Base-by-base conservation (phyloP, 2,329 filamentous ascomycete species). In the Xylaria hypoxylon region DNA sequence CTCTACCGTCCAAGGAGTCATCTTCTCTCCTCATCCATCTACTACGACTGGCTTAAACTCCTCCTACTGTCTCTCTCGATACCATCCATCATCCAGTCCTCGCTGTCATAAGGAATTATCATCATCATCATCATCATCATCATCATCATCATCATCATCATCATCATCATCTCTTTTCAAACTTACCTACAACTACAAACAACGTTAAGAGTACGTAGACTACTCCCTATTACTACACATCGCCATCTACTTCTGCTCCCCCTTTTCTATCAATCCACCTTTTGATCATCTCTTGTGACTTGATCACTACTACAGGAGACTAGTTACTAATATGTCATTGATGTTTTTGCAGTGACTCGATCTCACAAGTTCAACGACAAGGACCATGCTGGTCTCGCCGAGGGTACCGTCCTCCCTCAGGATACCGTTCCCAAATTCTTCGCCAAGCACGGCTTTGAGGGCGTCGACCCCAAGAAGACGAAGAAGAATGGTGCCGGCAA, bases 401-500 rank as follows among this genome's bases (percentile, higher is more conserved):
- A 96, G 75, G 92, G 91, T 78, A 89, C 88, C 64, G 89, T 88
- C 68, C 80, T 85, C 58, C 84, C 88, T 62, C 86, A 91, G 71
- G 91, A 96, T 73, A 87, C 91, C 75, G 83, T 97, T 31, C 95
- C 96, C 77, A 93, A 94, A 77, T 98, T 92, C 88, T 98, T 98
- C 80, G 93, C 89, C 80, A 97, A 97, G 84, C 83, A 88, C 67
- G 95, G 95, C 72, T 90, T 91, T 77, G 84, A 89, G 75, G 94
- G 94, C 77, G 85, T 86, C 73, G 92, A 97, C 77, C 95, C 96
- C 68, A 94, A 93, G 81, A 96, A 96, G 86, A 90, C 92, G 78
- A 99, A 99, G 90, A 99, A 99, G 85, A 92, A 97, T 77, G 95
- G 95, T 70, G 91, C 88, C 73, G 95, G 95, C 73, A 94, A 92